Base-by-base conservation (phyloP, 768 basidiomycete genomes). In the Tricholomella constricta region DNA sequence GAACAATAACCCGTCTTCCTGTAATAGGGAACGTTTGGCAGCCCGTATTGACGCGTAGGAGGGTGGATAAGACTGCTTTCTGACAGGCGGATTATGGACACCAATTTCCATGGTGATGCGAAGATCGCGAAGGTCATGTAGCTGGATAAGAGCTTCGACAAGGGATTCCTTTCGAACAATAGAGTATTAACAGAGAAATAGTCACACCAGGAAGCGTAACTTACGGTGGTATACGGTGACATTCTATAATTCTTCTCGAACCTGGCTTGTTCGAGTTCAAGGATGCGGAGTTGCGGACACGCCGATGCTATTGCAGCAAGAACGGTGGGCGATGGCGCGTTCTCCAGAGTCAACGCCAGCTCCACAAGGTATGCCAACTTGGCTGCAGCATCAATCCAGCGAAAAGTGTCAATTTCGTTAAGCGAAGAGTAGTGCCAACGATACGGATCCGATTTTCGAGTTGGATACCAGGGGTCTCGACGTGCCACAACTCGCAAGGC, bases 181-280 rank as follows among this genome's bases (percentile, higher is more conserved):
- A n/a, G n/a, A n/a, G n/a, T n/a, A n/a, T n/a, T n/a, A n/a, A n/a
- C n/a, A n/a, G n/a, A n/a, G n/a, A n/a, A n/a, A n/a, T n/a, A n/a
- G n/a, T n/a, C n/a, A n/a, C n/a, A n/a, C n/a, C n/a, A n/a, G n/a
- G n/a, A n/a, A n/a, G n/a, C n/a, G n/a, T n/a, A n/a, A n/a, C n/a
- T n/a, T n/a, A n/a, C n/a, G n/a, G n/a, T n/a, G n/a, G n/a, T n/a
- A n/a, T n/a, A n/a, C n/a, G n/a, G n/a, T n/a, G n/a, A n/a, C n/a
- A n/a, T 27, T 11, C 19, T 10, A 34, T 27, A 14, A 19, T 49
- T 49, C 7, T 29, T 9, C 41, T 51, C 40, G 25, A 42, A 51
- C 19, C 17, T n/a, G 14, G 41, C 49, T 19, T 51, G 40, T 29
- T 51, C 49, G 11, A 51, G 23, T 12, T 51, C 49, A 4, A 51